A percentile compares a stretch with the other conserved stretches of the same genome.
Evolutionary conservation across 352 stramenopile genomes (phyloP).

Genomic region (Phytophthora pinifolia): DNA sequence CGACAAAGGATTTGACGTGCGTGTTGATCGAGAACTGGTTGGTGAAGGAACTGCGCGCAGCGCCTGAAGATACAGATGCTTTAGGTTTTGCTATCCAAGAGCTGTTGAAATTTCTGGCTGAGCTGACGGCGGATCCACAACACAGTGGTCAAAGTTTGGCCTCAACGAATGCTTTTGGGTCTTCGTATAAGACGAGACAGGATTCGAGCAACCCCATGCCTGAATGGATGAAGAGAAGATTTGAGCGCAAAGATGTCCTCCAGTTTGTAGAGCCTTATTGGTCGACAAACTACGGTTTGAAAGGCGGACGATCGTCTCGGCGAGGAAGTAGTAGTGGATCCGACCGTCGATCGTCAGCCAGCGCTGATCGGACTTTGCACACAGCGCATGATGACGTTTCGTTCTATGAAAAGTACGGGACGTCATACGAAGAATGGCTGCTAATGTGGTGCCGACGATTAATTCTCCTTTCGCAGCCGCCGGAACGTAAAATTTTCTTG

Average conservation of each 20-base stretch:
- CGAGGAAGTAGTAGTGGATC: slow-evolving; percentile 10
- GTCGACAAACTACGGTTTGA: slow-evolving; percentile 81
- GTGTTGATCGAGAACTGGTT: slow-evolving; percentile 82
- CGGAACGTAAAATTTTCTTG: slow-evolving; percentile 83
- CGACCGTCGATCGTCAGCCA: slow-evolving; percentile 18
- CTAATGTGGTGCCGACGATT: slow-evolving; percentile 72
- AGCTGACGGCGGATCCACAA: slow-evolving; percentile 73
- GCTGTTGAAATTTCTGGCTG: slow-evolving; percentile 76
- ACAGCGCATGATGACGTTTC: slow-evolving; percentile 42
- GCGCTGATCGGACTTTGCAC: slow-evolving; percentile 24
- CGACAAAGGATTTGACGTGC: slow-evolving; percentile 80
- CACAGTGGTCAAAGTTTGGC: slow-evolving; percentile 61
- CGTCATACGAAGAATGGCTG: slow-evolving; percentile 85
- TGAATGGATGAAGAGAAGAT: slow-evolving; percentile 84
- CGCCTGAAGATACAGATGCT: slow-evolving; percentile 79
- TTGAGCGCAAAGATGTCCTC: slow-evolving; percentile 82
- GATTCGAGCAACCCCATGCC: slow-evolving; percentile 43
- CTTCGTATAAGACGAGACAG: slow-evolving; percentile 22
- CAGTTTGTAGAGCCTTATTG: slow-evolving; percentile 90
- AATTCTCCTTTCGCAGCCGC: slow-evolving; percentile 77
- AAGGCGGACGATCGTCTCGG: slow-evolving; percentile 23
- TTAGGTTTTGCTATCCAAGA: slow-evolving; percentile 88
- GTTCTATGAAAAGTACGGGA: slow-evolving; percentile 77
- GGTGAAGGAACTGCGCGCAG: slow-evolving; percentile 82
- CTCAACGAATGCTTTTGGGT: slow-evolving; percentile 16